phyloP scores from a whole-genome alignment of 1,284 basidiomycete species.

The Mycocalia duriaeana region DNA sequence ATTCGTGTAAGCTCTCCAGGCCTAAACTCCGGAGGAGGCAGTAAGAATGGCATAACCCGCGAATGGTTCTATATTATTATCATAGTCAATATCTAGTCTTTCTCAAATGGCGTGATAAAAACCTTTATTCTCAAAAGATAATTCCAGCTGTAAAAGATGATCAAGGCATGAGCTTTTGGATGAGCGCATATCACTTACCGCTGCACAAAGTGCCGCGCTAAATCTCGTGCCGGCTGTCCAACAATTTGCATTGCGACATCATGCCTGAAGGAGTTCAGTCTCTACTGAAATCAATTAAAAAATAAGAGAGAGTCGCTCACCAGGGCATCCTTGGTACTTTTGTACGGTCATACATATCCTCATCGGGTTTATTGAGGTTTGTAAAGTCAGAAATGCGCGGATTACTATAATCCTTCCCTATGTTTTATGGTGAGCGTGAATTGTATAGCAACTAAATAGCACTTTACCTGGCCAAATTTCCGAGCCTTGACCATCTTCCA shows the following conservation, averaged over 20 bases:
- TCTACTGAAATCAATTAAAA: slow-evolving; percentile 2
- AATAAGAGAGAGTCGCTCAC: slow-evolving; percentile 37
- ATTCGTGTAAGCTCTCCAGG: slow-evolving; percentile 75
- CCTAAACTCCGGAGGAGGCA: slow-evolving; percentile 92
- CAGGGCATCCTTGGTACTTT: slow-evolving; percentile 96
- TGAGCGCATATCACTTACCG: slow-evolving; percentile 44
- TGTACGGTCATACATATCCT: slow-evolving; percentile 90
- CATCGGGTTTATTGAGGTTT: slow-evolving; percentile 83
- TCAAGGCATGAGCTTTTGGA: neutral
- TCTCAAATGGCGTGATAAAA: too few species aligned
- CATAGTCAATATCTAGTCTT: too few species aligned
- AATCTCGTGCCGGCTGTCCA: slow-evolving; percentile 92
- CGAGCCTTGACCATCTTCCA: slow-evolving; percentile 54
- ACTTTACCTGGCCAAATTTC: slow-evolving; percentile 83
- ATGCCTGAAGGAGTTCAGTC: slow-evolving; percentile 55
- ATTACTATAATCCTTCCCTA: slow-evolving; percentile 91
- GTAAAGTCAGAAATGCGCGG: slow-evolving; percentile 87
- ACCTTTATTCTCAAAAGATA: slow-evolving; percentile 88
- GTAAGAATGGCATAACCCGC: slow-evolving; percentile 87
- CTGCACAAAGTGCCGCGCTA: slow-evolving; percentile 94
- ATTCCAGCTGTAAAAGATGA: slow-evolving; percentile 65
- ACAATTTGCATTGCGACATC: slow-evolving; percentile 95
- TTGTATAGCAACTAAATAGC: too few species aligned
- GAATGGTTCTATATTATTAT: slow-evolving; percentile 71
- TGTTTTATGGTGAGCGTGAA: neutral